phyloP scores from a whole-genome alignment of 148 eudicot genomes.

The Silene uniflora region DNA sequence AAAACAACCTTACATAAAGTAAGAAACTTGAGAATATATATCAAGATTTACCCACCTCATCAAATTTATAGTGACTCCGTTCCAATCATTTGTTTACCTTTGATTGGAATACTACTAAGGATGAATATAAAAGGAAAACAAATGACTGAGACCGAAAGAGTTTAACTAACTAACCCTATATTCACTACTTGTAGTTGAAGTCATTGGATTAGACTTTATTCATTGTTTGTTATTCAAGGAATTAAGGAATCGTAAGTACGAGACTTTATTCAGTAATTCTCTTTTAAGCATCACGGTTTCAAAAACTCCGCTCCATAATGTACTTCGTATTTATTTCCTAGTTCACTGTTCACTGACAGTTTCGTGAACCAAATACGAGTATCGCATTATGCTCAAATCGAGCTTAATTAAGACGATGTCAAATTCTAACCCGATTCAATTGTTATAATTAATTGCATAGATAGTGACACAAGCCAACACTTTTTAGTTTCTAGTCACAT shows the following conservation, averaged over 20 bases:
- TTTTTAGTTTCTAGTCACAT: neutral
- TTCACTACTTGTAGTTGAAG: neutral
- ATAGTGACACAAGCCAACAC: conserved; percentile 2
- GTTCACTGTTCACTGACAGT: no score
- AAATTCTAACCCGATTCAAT: neutral
- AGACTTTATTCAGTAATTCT: no score
- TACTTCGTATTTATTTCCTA: no score
- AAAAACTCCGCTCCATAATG: no score
- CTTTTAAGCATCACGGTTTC: no score
- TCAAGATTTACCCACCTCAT: neutral
- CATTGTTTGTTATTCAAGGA: neutral
- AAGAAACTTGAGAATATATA: neutral
- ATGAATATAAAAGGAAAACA: no score
- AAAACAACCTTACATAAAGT: neutral
- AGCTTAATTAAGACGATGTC: neutral
- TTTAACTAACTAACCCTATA: neutral
- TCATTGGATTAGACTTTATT: neutral
- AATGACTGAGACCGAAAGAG: no score
- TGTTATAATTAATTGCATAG: neutral
- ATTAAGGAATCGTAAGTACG: neutral
- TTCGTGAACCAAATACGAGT: no score
- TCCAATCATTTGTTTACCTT: no score
- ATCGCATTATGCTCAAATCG: no score
- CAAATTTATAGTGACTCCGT: no score
- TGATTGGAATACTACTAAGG: no score